Evolutionary conservation across 805 yeast genomes (phyloP).

Genomic region (Ogataea chonburiensis): DNA sequence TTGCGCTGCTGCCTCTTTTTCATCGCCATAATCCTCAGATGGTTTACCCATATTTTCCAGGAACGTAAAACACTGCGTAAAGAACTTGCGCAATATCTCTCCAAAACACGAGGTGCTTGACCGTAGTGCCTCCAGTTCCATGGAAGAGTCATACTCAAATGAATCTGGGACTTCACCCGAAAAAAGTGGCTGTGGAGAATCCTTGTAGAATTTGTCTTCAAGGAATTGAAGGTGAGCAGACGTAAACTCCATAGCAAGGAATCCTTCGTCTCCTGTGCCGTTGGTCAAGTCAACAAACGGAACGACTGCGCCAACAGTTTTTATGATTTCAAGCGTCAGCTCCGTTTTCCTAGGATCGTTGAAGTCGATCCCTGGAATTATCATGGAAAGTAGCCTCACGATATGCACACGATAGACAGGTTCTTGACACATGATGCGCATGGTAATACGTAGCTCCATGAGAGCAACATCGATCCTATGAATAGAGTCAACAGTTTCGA

Average conservation of each 20-base stretch:
- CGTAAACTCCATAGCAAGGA: constrained; percentile 54
- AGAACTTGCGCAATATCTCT: constrained; percentile 53
- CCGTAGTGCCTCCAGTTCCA: constrained; percentile 55
- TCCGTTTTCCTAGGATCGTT: constrained; percentile 79
- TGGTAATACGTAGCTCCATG: constrained; percentile 60
- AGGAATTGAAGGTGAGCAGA: constrained; percentile 60
- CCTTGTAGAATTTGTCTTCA: constrained; percentile 39
- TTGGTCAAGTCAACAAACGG: constrained; percentile 65
- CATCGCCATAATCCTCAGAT: constrained; percentile 49
- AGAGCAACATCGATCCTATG: constrained; percentile 79
- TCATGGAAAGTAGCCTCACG: constrained; percentile 65
- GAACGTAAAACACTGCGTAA: constrained; percentile 58
- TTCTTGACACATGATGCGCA: constrained; percentile 62
- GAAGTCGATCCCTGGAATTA: constrained; percentile 81
- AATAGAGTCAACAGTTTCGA: constrained; percentile 64
- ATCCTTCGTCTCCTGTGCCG: constrained; percentile 40
- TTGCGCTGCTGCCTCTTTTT: constrained; percentile 43
- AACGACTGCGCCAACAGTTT: constrained; percentile 65
- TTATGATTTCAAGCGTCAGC: constrained; percentile 64
- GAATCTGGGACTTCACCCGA: constrained; percentile 25
- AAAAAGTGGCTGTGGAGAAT: constrained; percentile 26
- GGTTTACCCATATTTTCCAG: constrained; percentile 70
- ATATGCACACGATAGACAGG: constrained; percentile 75
- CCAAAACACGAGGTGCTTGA: constrained; percentile 75
- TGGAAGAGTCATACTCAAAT: constrained; percentile 43